phyloP scores from a whole-genome alignment of 352 stramenopile species.

The Globisporangium recalcitrans region DNA sequence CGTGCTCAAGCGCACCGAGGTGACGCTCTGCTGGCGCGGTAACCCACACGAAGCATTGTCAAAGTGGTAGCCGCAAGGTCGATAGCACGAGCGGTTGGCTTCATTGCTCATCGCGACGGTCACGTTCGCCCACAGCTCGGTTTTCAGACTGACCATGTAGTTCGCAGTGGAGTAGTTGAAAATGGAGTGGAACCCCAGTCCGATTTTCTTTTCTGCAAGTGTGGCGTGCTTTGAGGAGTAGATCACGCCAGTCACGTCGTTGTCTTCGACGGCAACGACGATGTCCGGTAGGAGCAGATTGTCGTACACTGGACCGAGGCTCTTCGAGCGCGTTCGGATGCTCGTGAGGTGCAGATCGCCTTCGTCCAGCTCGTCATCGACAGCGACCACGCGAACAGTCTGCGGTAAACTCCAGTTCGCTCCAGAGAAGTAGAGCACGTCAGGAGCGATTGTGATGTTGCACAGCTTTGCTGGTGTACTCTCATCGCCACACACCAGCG shows the following conservation, averaged over 20 bases:
- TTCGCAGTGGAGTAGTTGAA: slow-evolving; percentile 21
- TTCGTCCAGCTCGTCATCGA: slow-evolving; percentile 70
- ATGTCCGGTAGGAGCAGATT: slow-evolving; percentile 52
- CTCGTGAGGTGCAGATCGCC: slow-evolving; percentile 52
- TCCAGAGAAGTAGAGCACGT: slow-evolving; percentile 41
- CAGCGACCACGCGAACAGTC: slow-evolving; percentile 58
- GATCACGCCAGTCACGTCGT: slow-evolving; percentile 40
- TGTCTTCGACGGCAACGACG: slow-evolving; percentile 63
- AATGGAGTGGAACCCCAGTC: neutral
- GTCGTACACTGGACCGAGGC: slow-evolving; percentile 55
- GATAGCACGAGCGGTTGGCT: slow-evolving; percentile 53
- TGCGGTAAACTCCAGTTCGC: slow-evolving; percentile 58
- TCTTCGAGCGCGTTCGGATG: slow-evolving; percentile 39
- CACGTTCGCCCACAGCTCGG: slow-evolving; percentile 65
- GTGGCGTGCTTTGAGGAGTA: slow-evolving; percentile 43
- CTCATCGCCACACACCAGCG: slow-evolving; percentile 7
- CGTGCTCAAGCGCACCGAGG: slow-evolving; percentile 39
- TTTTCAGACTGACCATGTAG: slow-evolving; percentile 48
- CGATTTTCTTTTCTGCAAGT: slow-evolving; percentile 33
- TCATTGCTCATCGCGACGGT: slow-evolving; percentile 79
- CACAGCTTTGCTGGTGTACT: slow-evolving; percentile 33
- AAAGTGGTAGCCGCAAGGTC: slow-evolving; percentile 62
- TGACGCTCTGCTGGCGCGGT: slow-evolving; percentile 66
- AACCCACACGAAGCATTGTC: slow-evolving; percentile 46
- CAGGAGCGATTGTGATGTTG: slow-evolving; percentile 58